phyloP scores from a whole-genome alignment of 129 eudicot genomes.

The Pulicaria dysenterica region DNA sequence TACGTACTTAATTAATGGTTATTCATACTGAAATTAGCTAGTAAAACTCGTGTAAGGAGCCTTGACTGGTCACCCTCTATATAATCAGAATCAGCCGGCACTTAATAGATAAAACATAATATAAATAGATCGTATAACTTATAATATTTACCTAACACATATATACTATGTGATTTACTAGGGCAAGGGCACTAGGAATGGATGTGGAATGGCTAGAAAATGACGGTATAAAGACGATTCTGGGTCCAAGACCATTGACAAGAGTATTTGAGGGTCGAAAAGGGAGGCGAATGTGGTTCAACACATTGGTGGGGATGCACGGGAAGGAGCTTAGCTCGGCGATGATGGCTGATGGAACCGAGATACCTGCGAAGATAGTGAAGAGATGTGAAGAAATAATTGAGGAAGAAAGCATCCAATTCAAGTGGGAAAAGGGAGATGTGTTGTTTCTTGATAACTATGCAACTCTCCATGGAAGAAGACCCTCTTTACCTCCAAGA shows the following conservation, averaged over 20 bases:
- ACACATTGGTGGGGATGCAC: slow-evolving; percentile 75
- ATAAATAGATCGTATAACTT: no score
- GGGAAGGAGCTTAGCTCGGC: slow-evolving; percentile 77
- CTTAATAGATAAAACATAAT: no score
- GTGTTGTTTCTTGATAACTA: slow-evolving; percentile 66
- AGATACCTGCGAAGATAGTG: slow-evolving; percentile 57
- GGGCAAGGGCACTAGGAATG: slow-evolving; percentile 77
- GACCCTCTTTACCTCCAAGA: slow-evolving; percentile 73
- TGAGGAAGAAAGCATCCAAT: slow-evolving; percentile 80
- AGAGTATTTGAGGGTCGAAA: slow-evolving; percentile 75
- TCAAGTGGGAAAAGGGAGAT: slow-evolving; percentile 79
- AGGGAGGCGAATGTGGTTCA: slow-evolving; percentile 84
- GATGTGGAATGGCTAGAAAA: slow-evolving; percentile 77
- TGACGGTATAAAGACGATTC: slow-evolving; percentile 58
- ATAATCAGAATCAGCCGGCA: no score
- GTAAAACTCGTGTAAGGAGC: no score
- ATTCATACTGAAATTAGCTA: no score
- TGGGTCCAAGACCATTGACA: slow-evolving; percentile 58
- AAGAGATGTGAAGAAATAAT: slow-evolving; percentile 74
- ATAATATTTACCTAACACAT: no score
- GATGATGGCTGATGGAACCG: slow-evolving; percentile 71
- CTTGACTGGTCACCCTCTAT: no score
- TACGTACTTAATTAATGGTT: no score
- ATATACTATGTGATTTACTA: slow-evolving; percentile 13
- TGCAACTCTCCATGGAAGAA: slow-evolving; percentile 75